These are phyloP conservation scores for Terfezia boudieri DNA, from an alignment of 495 filamentous ascomycete genomes.

Conservation along the genomic window DNA sequence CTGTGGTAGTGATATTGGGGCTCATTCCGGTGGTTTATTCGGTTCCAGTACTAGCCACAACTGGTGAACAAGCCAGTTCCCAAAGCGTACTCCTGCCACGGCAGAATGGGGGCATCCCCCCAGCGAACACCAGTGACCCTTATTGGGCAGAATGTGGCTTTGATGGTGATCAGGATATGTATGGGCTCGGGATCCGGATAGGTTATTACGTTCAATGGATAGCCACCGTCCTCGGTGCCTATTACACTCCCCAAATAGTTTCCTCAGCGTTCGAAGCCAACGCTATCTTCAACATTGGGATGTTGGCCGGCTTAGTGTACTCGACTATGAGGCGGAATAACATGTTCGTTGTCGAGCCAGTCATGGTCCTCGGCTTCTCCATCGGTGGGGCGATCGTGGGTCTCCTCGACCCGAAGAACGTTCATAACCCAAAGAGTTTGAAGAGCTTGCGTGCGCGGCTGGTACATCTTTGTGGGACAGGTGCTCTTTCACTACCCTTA, in stretches of 20 bases:
- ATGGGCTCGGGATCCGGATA: slow-evolving; percentile 22
- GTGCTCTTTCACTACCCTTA: background rate
- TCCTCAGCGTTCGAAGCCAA: slow-evolving; percentile 6
- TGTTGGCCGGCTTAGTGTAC: slow-evolving; percentile 13
- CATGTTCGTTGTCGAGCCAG: slow-evolving; percentile 8
- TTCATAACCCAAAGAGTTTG: background rate
- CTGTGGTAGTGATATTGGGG: no score
- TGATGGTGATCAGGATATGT: slow-evolving; percentile 19
- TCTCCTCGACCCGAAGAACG: slow-evolving; percentile 1
- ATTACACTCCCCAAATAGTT: slow-evolving; percentile 11
- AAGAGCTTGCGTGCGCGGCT: background rate
- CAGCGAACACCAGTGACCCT: no score
- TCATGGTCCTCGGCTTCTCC: slow-evolving; percentile 13
- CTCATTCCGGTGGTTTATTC: no score
- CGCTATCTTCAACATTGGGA: slow-evolving; percentile 12
- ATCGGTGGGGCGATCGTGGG: slow-evolving; percentile 7
- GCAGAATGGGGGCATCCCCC: no score
- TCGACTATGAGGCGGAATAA: slow-evolving; percentile 7
- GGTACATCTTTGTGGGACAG: background rate
- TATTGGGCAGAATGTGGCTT: slow-evolving; percentile 11
- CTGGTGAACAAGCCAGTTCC: no score
- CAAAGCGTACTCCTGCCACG: no score
- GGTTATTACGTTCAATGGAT: slow-evolving; percentile 23
- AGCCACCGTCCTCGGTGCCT: slow-evolving; percentile 7
- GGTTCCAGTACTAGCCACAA: no score